Conservation (phyloP, 768 basidiomycete genomes). For the Leucosporidium creatinivorum region DNA sequence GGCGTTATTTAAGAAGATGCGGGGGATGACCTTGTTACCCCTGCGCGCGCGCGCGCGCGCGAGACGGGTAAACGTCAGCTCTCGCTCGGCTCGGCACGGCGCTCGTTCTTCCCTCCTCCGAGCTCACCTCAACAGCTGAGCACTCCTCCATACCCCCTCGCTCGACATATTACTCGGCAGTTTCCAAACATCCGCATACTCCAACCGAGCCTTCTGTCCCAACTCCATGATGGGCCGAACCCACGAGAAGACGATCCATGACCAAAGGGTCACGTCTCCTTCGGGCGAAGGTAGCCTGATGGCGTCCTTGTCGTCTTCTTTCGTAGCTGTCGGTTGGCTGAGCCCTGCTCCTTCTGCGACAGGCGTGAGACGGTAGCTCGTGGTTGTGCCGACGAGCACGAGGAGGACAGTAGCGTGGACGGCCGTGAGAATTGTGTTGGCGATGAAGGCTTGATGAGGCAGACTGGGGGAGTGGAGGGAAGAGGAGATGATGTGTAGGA, state of each 20-base stretch:
- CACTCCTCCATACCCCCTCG: conserved; percentile 1
- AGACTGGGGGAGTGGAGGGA: conserved; percentile 2
- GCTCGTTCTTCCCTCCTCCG: not conserved
- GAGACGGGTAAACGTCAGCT: too few relatives aligned
- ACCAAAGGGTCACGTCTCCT: conserved; percentile 7
- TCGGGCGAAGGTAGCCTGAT: conserved; percentile 18
- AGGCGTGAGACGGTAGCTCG: not conserved
- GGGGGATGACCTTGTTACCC: not conserved
- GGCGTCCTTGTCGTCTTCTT: conserved; percentile 2
- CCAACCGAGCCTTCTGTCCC: conserved; percentile 8
- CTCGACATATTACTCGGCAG: conserved; percentile 13
- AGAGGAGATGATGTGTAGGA: conserved; percentile 5
- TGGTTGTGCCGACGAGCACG: conserved; percentile 47
- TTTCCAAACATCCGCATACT: conserved; percentile 24
- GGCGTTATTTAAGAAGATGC: conserved; percentile 27
- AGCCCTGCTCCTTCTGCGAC: too few relatives aligned
- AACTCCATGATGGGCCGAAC: conserved; percentile 9
- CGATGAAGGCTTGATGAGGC: not conserved
- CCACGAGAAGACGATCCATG: conserved; percentile 19
- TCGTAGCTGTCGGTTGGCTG: not conserved
- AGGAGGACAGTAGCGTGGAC: conserved; percentile 68
- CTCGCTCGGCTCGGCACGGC: too few relatives aligned
- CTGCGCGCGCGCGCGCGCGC: too few relatives aligned
- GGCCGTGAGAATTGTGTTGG: not conserved
- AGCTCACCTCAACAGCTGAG: conserved; percentile 1